Base-by-base conservation (phyloP, 139 green algal genomes). In the Haematococcus lacustris region DNA sequence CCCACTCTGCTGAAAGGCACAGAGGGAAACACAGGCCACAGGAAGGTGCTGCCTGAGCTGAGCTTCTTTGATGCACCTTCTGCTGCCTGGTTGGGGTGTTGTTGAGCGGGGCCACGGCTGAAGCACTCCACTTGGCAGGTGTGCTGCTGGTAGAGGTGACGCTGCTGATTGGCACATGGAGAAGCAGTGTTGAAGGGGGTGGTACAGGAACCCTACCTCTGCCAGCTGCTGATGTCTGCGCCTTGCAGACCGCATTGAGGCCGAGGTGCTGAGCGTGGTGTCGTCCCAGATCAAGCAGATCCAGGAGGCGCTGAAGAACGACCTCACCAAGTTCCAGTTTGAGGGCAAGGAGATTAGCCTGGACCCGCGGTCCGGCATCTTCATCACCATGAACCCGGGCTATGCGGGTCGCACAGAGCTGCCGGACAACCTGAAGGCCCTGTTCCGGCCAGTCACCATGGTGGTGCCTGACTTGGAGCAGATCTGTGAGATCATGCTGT, bases 381-480 rank as follows among this genome's bases (percentile, higher is more conserved):
- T 96, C 80, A 96, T 95, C 78, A 95, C 88, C 53, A 93, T 93
- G 88, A 95, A 95, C 78, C 90, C 90, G 3, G 90, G 90, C 28
- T 95, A 95, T 62, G 90, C 90, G 30, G 88, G 90, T 3, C 82
- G 88, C 65, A 91, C 87, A 2, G 90, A 95, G 85, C 78, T 95
- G 73, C 89, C 79, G 6, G 79, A 84, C 62, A 84, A 84, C 67
- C 66, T 84, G 28, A 84, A 84, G 78, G 89, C 89, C 26, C 81
- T 94, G 17, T 94, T 94, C 81, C 83, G 89, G 1, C 87, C 87
- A 4, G 87, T 94, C 23, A 91, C 87, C 59, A 94, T 94, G 89
- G 82, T 94, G 35, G 88, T 94, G 38, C 88, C 88, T 26, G 88
- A 93, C 71, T 71, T 90, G 76, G 78, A 91, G 85, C 85, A 92